Base-by-base conservation (phyloP, 2,329 filamentous ascomycete genomes). In the Tolypocladium amazonense region DNA sequence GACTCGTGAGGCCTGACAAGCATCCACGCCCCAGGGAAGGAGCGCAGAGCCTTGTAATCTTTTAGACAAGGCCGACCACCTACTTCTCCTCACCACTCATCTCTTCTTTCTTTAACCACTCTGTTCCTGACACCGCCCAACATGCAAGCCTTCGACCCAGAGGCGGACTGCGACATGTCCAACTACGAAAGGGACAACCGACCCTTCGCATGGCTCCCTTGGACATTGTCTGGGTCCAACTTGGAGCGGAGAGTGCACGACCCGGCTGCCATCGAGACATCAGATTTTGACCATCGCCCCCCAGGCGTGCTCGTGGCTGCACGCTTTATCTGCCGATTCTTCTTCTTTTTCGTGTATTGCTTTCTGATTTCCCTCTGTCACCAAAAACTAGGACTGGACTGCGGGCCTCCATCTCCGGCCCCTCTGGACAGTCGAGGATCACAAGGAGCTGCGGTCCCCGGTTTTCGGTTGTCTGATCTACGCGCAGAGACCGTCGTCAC, bases 191-290 rank as follows among this genome's bases (percentile, higher is more conserved):
- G 20, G n/a, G 50, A 58, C 27, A 41, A 15, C 1, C n/a, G 23
- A 4, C 8, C 39, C 23, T 18, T 55, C 9, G n/a, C 15, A 3
- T 62, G 55, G 50, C 38, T 58, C 15, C 56, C 52, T 11, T 43
- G 41, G 41, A 27, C 41, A n/a, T 15, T 62, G 4, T 62, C 66
- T 41, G 61, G 61, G 11, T 68, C 67, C 23, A 63, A 57, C 23
- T 45, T 69, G 6, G 62, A 69, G 45, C 60, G 57, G 3, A 69
- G 69, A 56, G 52, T 65, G 2, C 50, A 54, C 14, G 61, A 68
- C 33, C 66, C 65, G 1, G 57, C 43, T 1, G 59, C 58, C 11
- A 64, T 60, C 53, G 50, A 57, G 4, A 52, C 56, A 0, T 35
- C 33, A 9, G 33, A 66, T 69, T 39, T n/a, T n/a, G n/a, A n/a